These are phyloP conservation scores for Lichtheimia corymbifera DNA, from an alignment of 371 early-diverging fungal genomes.

Conservation along the genomic window DNA sequence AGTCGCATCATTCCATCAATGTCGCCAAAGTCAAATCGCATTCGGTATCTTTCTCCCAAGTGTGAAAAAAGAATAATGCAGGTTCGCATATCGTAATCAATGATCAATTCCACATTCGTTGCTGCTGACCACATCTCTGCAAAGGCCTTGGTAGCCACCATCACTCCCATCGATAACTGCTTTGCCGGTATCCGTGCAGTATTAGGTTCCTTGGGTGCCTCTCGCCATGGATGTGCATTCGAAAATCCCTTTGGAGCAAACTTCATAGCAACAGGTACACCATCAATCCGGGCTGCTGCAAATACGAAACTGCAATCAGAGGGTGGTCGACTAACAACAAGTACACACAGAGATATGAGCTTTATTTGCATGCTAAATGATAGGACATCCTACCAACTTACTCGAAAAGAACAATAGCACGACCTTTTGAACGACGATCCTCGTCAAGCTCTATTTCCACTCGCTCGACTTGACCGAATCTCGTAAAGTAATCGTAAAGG, in stretches of 20 bases:
- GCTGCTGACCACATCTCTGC: constrained; percentile 18
- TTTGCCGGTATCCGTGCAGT: not conserved
- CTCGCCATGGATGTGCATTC: not conserved
- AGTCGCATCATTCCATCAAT: constrained; percentile 19
- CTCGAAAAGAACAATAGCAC: constrained; percentile 21
- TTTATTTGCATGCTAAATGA: not conserved
- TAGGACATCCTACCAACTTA: not conserved
- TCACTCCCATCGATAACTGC: constrained; percentile 16
- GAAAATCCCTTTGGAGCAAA: constrained; percentile 3
- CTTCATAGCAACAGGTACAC: constrained; percentile 13
- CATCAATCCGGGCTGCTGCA: constrained; percentile 13
- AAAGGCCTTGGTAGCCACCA: constrained; percentile 15
- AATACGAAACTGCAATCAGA: constrained; percentile 7
- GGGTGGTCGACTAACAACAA: constrained; percentile 9
- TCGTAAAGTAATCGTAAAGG: constrained; percentile 17
- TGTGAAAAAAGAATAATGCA: constrained; percentile 31
- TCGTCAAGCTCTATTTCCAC: constrained; percentile 21
- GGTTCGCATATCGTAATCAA: constrained; percentile 27
- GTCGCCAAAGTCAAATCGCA: constrained; percentile 41
- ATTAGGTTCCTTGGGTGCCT: not conserved
- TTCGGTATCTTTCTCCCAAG: constrained; percentile 21
- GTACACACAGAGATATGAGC: too few species aligned
- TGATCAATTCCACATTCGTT: constrained; percentile 9
- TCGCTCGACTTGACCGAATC: constrained; percentile 18
- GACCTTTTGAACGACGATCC: constrained; percentile 13